Evolutionary conservation across 441 rosid genomes (phyloP), one percentile per base, ranked within the genome.

Genomic region (Dalechampia spathulata): DNA sequence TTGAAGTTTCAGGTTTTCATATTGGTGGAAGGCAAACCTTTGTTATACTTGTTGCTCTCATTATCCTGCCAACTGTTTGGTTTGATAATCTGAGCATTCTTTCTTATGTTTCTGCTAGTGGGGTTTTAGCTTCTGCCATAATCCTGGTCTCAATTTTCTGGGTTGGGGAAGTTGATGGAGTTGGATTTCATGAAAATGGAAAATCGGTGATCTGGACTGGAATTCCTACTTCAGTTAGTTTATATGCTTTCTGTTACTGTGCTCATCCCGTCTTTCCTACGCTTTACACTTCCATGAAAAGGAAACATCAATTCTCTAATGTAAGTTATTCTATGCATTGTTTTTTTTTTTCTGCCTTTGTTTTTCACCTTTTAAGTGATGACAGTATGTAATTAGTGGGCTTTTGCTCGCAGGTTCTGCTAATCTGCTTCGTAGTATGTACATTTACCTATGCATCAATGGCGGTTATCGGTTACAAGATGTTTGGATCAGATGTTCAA

Each of bases 181-280:
- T 92, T 28, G 96, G 96, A 16, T 84, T 88, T 58, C 70, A 68
- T 15, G 73, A 75, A 5, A 66, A 55, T 34, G 89, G 91, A 16
- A 67, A 67, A 1, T 25, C 61, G 1, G 27, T 92, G 10, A 74
- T 80, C 41, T 71, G 69, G 81, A 66, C 56, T 15, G 91, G 95
- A 66, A 64, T 88, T 19, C 75, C 90, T 1, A 84, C 85, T 12
- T 78, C 96, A 0, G 74, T 88, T 40, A 92, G 96, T 65, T 81
- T 92, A 64, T 92, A 78, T 34, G 77, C 83, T 25, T 92, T 92
- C 67, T 92, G 96, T 64, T 92, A 78, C 22, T 86, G 98, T 20
- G 95, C 95, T 1, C 96, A 88, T 64, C 96, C 98, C 0, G 91
- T 92, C 30, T 92, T 92, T 55, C 98, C 98, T 13, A 83, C 90